phyloP scores from a whole-genome alignment of 768 basidiomycete genomes.

The Tephrocybe rancida region DNA sequence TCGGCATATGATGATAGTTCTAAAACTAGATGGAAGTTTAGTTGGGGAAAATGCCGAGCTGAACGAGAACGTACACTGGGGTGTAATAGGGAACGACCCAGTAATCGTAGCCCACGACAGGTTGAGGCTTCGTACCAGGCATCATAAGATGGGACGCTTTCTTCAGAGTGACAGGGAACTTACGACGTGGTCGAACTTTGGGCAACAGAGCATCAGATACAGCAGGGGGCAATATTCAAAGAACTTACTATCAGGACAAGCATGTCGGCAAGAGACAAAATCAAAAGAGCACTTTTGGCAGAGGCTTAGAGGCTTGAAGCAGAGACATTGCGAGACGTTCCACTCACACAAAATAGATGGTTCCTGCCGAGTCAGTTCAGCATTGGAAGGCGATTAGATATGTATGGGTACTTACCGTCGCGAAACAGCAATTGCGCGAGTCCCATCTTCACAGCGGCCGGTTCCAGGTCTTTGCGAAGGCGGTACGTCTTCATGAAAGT shows the following conservation, averaged over 20 bases:
- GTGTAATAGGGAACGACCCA: conserved; percentile 38
- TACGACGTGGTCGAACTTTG: conserved; percentile 10
- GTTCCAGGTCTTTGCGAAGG: conserved; percentile 21
- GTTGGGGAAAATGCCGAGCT: neutral
- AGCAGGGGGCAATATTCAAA: too few relatives aligned
- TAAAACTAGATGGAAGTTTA: conserved; percentile 21
- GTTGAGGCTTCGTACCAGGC: conserved; percentile 20
- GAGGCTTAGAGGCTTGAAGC: neutral
- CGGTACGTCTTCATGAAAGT: conserved; percentile 27
- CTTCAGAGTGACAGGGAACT: neutral
- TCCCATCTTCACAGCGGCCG: conserved; percentile 21
- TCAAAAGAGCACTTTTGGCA: conserved; percentile 22
- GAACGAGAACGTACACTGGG: conserved; percentile 26
- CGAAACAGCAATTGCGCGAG: conserved; percentile 24
- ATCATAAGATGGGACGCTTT: neutral
- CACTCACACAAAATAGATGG: conserved; percentile 29
- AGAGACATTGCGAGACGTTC: neutral
- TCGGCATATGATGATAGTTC: conserved; percentile 35
- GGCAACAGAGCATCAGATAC: neutral
- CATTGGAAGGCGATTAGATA: neutral
- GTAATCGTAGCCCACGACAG: conserved; percentile 32
- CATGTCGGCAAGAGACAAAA: conserved; percentile 21
- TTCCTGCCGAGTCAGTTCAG: conserved; percentile 1
- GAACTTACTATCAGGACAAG: conserved; percentile 28
- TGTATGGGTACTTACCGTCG: conserved; percentile 20